Base-by-base conservation (phyloP, 2,329 filamentous ascomycete genomes). In the Dactylellina parvicollis region DNA sequence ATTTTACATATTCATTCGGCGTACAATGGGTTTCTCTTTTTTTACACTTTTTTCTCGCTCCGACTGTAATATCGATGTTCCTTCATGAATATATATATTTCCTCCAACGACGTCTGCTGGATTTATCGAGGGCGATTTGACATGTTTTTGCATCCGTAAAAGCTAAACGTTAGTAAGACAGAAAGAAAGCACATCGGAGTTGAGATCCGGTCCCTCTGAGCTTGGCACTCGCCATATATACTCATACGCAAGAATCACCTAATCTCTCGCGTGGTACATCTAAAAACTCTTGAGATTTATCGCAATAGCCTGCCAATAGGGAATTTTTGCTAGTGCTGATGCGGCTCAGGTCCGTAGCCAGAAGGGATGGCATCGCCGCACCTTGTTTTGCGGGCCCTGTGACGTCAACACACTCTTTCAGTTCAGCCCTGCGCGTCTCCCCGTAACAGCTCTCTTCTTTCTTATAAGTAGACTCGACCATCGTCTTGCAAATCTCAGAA, bases 31-130 rank as follows among this genome's bases (percentile, higher is more conserved):
- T 52, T 67, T 22, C 62, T 50, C 66, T 47, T 66, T 55, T 28
- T 34, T n/a, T n/a, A n/a, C n/a, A n/a, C n/a, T n/a, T 42, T 22
- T 60, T 42, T 67, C 62, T 61, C 61, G 40, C 38, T 73, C 59
- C 56, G 20, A 54, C 64, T 74, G 69, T 74, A 69, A 69, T 69
- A 67, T 67, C 60, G 70, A 64, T 57, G 62, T 66, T 69, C 64
- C 54, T 74, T 74, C 70, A 69, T 74, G 61, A 69, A 74, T 74
- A 64, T 62, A 69, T 62, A 67, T 62, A 62, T 62, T 74, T 74
- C 42, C 46, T 64, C 40, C 28, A 34, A 72, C 67, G 34, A 71
- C 66, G 57, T 59, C 66, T 34, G 24, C 26, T 20, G 10, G 32
- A 24, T 44, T 64, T 44, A 59, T 44, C 47, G 57, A 72, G 67